phyloP scores from a whole-genome alignment of 208 protist species.

The Strigomonas oncopelti region DNA sequence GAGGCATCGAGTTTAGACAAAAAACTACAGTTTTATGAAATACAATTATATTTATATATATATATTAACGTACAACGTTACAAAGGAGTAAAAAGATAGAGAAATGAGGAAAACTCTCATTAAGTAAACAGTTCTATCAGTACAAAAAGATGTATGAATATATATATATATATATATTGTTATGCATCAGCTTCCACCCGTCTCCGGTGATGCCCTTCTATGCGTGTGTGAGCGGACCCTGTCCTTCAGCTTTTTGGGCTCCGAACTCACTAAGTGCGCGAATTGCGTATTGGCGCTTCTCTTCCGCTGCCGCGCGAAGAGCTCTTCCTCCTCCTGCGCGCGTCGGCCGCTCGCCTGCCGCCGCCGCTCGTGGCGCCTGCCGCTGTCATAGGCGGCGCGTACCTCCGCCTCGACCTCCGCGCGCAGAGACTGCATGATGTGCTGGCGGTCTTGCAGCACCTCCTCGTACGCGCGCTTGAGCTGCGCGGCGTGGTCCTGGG shows the following conservation, averaged over 20 bases:
- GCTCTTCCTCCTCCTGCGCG: not conserved
- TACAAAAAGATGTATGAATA: no score
- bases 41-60: no score
- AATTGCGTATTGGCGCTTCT: not conserved
- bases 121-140: no score
- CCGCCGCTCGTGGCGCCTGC: constrained; percentile 48
- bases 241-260: not conserved
- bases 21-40: no score
- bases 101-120: not conserved
- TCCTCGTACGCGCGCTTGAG: constrained; percentile 72
- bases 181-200: not conserved
- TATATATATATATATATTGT: not conserved
- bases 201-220: not conserved
- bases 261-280: not conserved
- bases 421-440: constrained; percentile 55
- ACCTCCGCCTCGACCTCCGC: constrained; percentile 74
- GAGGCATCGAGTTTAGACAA: no score
- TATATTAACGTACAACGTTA: no score
- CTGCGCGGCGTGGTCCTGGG: constrained; percentile 55
- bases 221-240: not conserved
- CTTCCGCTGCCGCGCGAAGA: not conserved
- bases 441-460: constrained; percentile 62
- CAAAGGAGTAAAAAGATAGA: constrained; percentile 7
- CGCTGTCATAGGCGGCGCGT: constrained; percentile 66
- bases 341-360: constrained; percentile 11